Percentiles rank a stretch among this genome's conserved stretches.
These are phyloP conservation scores for Phytophthora litchii DNA, from an alignment of 352 stramenopile species.

Conservation along the genomic window DNA sequence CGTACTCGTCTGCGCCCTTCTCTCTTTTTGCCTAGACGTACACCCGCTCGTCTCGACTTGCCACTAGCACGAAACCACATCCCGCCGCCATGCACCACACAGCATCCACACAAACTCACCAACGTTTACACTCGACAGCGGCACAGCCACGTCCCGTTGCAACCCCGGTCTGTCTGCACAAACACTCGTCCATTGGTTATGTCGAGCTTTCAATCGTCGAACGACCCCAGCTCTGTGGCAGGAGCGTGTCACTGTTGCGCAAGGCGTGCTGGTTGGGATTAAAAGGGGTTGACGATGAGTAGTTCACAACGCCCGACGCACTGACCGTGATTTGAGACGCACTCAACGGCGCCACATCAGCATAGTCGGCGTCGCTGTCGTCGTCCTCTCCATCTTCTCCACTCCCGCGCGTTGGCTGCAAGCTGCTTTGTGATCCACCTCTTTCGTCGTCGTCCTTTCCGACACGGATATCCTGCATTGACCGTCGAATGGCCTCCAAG, in stretches of 20 bases:
- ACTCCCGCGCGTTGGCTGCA: conserved; percentile 23
- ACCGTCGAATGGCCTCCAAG: conserved; percentile 82
- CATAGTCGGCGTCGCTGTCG: conserved; percentile 35
- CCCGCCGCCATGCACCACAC: conserved; percentile 21
- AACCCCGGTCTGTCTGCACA: conserved; percentile 12
- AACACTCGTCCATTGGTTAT: conserved; percentile 21
- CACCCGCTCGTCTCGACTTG: conserved; percentile 13
- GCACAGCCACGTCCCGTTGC: conserved; percentile 4
- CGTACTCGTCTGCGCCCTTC: conserved; percentile 33
- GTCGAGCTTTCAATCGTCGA: conserved; percentile 30
- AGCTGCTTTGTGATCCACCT: conserved; percentile 28
- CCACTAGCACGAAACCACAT: conserved; percentile 16
- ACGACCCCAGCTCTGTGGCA: conserved; percentile 34
- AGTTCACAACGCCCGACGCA: conserved; percentile 28
- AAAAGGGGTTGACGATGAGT: conserved; percentile 22
- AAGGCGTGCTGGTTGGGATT: conserved; percentile 11
- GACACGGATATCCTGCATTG: conserved; percentile 65
- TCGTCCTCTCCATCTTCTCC: conserved; percentile 27
- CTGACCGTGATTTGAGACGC: conserved; percentile 37
- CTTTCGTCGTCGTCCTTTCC: conserved; percentile 43
- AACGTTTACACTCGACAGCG: conserved; percentile 20
- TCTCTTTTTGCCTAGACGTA: conserved; percentile 13
- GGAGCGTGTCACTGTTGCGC: conserved; percentile 17
- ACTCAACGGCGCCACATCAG: conserved; percentile 38
- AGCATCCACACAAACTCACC: conserved; percentile 29